Evolutionary conservation across 768 basidiomycete genomes (phyloP).

Genomic region (Scleroderma citrinum): DNA sequence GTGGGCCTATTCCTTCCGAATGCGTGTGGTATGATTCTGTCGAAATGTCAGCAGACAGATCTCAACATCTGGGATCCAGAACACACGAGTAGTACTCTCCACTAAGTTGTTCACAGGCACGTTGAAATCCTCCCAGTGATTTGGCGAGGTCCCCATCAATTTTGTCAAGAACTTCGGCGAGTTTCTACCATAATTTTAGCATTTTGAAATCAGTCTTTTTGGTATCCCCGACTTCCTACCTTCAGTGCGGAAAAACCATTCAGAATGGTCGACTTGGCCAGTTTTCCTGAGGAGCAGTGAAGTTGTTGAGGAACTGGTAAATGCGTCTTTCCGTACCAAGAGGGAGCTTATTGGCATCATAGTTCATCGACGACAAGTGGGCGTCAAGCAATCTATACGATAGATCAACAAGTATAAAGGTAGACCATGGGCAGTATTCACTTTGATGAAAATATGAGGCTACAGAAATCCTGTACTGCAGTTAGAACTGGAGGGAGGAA

Average conservation of each 20-base stretch:
- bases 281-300: slow-evolving; percentile 39
- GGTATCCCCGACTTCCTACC: slow-evolving; percentile 19
- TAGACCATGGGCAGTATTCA: slow-evolving; percentile 13
- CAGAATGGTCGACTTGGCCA: slow-evolving; percentile 54
- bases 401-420: background rate
- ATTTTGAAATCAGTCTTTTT: slow-evolving; percentile 1
- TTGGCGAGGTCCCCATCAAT: slow-evolving; percentile 36
- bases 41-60: background rate
- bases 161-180: slow-evolving; percentile 48
- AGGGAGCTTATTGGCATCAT: slow-evolving; percentile 59
- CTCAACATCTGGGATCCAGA: background rate
- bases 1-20: slow-evolving; percentile 47
- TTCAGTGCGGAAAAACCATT: slow-evolving; percentile 55
- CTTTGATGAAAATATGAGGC: slow-evolving; percentile 48
- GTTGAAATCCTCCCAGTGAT: slow-evolving; percentile 30
- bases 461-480: slow-evolving; percentile 35
- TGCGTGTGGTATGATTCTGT: slow-evolving; percentile 56
- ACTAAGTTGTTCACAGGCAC: slow-evolving; percentile 44
- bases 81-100: slow-evolving; percentile 53
- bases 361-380: slow-evolving; percentile 55
- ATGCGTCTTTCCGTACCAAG: slow-evolving; percentile 34
- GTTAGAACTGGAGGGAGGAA: background rate
- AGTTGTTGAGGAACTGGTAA: too few relatives aligned
- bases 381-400: slow-evolving; percentile 45
- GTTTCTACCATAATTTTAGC: slow-evolving; percentile 21